Base-by-base conservation (phyloP, 2,329 filamentous ascomycete genomes). In the Botryosphaeria dothidea region DNA sequence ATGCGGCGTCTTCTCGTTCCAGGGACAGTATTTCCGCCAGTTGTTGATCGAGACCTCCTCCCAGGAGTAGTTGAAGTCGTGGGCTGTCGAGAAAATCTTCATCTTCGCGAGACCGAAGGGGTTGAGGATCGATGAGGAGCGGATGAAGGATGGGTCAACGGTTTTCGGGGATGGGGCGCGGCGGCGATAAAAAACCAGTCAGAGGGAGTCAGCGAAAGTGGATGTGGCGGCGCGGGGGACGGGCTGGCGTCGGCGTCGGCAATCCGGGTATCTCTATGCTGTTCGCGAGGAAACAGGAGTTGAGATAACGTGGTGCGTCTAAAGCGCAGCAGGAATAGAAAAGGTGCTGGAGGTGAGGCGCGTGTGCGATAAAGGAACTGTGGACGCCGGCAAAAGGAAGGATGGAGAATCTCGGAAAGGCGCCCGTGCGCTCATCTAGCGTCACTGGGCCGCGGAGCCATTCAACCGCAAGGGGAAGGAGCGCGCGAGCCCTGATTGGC, bases 1-100 rank as follows among this genome's bases (percentile, higher is more conserved):
- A 79, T 99, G 95, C 45, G 93, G 92, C n/a, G 92, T 93, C 82
- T 97, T 95, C 79, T 97, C 91, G 83, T 99, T 99, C 94, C 95
- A 98, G 21, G 94, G 94, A 74, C 92, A 96, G 82, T 99, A 99
- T 80, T 99, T 99, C 72, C 89, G 90, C 95, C 95, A 99, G 85
- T 99, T 99, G 77, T 92, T 93, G 15, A 92, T 93, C 27, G 93
- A 97, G 38, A 99, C 95, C 79, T 98, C 94, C 75, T 97, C 92
- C 95, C 95, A 99, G 51, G 94, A 96, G 85, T 99, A 99, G 82
- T 97, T 86, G 82, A 96, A 99, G 67, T 92, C 93, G 80, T 92
- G 92, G 43, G 85, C 84, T 74, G 92, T 96, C 71, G 92, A 92
- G 75, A 98, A 98, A 81, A 98, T 92, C 86, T 96, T 97, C 95